phyloP scores from a whole-genome alignment of 1,284 basidiomycete genomes.

The Chalciporus piperatoides region DNA sequence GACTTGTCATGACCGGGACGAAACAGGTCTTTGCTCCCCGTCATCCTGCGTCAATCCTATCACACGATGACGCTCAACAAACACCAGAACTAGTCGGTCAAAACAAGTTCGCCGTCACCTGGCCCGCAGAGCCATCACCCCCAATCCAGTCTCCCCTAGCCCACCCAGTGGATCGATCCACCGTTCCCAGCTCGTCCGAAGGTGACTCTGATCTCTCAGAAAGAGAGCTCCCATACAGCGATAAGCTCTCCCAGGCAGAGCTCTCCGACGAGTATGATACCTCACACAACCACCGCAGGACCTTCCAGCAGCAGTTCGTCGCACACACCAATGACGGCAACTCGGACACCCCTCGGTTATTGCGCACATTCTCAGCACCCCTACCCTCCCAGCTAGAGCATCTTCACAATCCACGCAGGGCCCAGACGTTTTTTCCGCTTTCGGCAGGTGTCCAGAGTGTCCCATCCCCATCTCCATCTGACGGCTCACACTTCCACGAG shows the following conservation, averaged over 20 bases:
- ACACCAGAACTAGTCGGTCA: conserved; percentile 40
- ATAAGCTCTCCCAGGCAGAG: conserved; percentile 31
- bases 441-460: conserved; percentile 3
- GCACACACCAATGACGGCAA: conserved; percentile 21
- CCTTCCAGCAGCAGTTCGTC: conserved; percentile 24
- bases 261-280: conserved; percentile 34
- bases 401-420: conserved; percentile 60
- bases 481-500: conserved; percentile 51
- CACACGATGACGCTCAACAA: conserved; percentile 32
- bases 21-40: conserved; percentile 32
- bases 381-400: conserved; percentile 64
- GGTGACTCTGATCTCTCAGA: conserved; percentile 48
- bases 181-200: conserved; percentile 44
- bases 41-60: conserved; percentile 18
- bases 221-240: conserved; percentile 34
- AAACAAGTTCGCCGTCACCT: conserved; percentile 50
- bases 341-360: conserved; percentile 47
- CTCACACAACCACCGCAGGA: conserved; percentile 24
- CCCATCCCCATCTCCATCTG: conserved; percentile 17
- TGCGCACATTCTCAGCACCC: conserved; percentile 70
- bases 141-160: conserved; percentile 31
- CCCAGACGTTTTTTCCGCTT: conserved; percentile 9
- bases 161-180: conserved; percentile 35
- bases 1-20: conserved; percentile 28
- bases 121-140: conserved; percentile 42